Conservation (phyloP, 805 yeast genomes). For the Ogataea pini region DNA sequence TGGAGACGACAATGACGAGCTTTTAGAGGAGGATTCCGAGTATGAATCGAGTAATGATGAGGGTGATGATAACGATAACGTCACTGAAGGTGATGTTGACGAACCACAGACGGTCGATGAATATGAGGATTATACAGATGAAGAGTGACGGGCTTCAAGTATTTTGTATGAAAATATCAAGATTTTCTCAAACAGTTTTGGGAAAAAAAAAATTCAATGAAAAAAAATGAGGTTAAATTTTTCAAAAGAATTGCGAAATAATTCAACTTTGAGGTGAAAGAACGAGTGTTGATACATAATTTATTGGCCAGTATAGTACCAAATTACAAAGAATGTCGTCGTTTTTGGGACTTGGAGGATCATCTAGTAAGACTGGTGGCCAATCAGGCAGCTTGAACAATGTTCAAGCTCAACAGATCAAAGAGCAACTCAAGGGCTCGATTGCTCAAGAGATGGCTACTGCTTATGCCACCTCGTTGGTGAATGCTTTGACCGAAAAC, state of each 20-base stretch:
- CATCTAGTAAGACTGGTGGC: constrained; percentile 14
- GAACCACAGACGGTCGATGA: constrained; percentile 23
- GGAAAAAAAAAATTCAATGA: background rate
- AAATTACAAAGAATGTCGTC: constrained; percentile 28
- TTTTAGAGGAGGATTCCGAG: constrained; percentile 27
- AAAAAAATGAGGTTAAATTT: background rate
- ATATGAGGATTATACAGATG: constrained; percentile 19
- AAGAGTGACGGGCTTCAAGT: constrained; percentile 20
- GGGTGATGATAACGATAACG: too few species aligned
- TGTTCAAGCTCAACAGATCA: constrained; percentile 45
- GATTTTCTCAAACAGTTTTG: background rate
- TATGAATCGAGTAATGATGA: constrained; percentile 16
- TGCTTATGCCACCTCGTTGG: constrained; percentile 88
- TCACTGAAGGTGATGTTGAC: background rate
- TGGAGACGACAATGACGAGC: constrained; percentile 22
- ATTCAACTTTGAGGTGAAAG: background rate
- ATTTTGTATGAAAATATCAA: too few species aligned
- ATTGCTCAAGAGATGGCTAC: constrained; percentile 82
- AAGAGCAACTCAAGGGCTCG: constrained; percentile 65
- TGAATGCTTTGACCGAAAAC: constrained; percentile 79
- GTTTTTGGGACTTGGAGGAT: constrained; percentile 35
- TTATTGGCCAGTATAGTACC: background rate
- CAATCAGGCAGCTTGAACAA: constrained; percentile 13
- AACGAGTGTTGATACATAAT: background rate
- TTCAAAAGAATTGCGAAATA: constrained; percentile 1